Evolutionary conservation across 225 moss, liverwort and hornwort genomes (phyloP), one percentile per base, ranked within the genome.

Genomic region (Bryoerythrophyllum caledonicum): DNA sequence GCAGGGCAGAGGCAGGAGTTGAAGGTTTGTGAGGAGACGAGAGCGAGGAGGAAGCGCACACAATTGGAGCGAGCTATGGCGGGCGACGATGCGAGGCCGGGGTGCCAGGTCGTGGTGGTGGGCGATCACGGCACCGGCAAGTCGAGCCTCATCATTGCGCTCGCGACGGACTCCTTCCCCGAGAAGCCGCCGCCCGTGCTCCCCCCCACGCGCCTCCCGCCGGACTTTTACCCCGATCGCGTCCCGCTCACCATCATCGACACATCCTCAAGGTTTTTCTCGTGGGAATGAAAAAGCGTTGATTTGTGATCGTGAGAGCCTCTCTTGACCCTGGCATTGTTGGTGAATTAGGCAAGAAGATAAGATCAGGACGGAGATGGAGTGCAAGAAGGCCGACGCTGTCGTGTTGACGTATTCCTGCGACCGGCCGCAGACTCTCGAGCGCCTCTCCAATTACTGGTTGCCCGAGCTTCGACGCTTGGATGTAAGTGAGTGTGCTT

Each of bases 81-180:
- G 60, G 67, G 82, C 67, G 73, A 80, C 63, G 81, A 88, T 82
- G 86, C 68, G 74, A 80, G 86, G 77, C 41, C 73, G 71, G 71
- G 87, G 67, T 77, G 90, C 84, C 78, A 81, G 81, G 90, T 93
- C 23, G 89, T 90, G 80, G 92, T 90, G 15, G 72, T 90, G 12
- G 90, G 90, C 30, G 90, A 90, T 58, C 59, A 83, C 28, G 92
- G 90, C 37, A 89, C 92, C 1, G 92, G 90, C 68, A 93, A 93
- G 83, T 89, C 89, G 27, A 90, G 92, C 74, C 89, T 93, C 67
- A 87, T 90, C 49, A 84, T 86, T 48, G 87, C 90, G 35, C 89
- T 90, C 26, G 90, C 90, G 24, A 93, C 92, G 7, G 92, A 93
- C 63, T 87, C 87, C 28, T 93, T 89, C 55, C 92, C 90, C 20